Evolutionary conservation across 2,329 filamentous ascomycete species (phyloP).

Genomic region (Verticillium nubilum): DNA sequence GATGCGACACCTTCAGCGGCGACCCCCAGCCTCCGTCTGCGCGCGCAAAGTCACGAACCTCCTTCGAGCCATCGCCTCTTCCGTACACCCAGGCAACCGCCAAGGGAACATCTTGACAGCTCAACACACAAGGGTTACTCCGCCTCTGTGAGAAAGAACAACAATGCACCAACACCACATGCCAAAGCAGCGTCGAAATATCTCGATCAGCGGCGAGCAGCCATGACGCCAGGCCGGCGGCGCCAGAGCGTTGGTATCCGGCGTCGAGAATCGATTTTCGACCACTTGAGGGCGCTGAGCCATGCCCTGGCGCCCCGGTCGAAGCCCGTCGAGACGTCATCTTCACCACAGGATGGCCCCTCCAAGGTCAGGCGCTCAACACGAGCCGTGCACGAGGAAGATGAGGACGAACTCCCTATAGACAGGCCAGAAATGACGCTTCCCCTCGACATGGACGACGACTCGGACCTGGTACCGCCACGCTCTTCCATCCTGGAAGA

Average conservation of each 20-base stretch:
- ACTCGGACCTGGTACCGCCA: conserved; percentile 49
- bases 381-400: conserved; percentile 25
- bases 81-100: neutral
- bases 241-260: conserved; percentile 49
- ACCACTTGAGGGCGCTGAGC: conserved; percentile 48
- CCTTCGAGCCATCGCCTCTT: neutral
- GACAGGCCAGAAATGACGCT: conserved; percentile 51
- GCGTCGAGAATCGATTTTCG: conserved; percentile 50
- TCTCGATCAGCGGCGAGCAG: conserved; percentile 52
- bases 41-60: neutral
- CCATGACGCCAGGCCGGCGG: conserved; percentile 52
- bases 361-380: conserved; percentile 18
- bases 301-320: conserved; percentile 46
- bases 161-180: conserved; percentile 51
- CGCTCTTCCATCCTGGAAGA: conserved; percentile 50
- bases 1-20: neutral
- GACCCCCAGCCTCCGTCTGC: neutral
- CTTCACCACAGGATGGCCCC: conserved; percentile 27
- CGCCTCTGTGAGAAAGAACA: conserved; percentile 35
- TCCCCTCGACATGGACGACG: conserved; percentile 42
- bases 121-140: conserved; percentile 27
- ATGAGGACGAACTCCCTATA: conserved; percentile 44
- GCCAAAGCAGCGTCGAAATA: conserved; percentile 54
- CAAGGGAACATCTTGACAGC: neutral
- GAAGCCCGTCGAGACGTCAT: conserved; percentile 41